phyloP scores from a whole-genome alignment of 441 rosid genomes.

The Melastoma candidum region DNA sequence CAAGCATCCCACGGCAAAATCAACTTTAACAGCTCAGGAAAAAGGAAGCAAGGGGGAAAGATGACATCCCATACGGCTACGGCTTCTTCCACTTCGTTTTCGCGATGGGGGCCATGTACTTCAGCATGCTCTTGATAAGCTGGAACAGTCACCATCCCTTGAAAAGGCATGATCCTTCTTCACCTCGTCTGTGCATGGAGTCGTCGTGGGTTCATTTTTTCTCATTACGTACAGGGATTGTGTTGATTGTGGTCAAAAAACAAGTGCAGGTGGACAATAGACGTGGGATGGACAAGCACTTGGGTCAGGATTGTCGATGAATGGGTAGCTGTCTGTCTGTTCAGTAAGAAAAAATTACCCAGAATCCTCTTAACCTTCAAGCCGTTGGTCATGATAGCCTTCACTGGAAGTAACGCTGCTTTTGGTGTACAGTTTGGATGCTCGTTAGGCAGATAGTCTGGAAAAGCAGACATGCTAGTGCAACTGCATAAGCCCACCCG shows the following conservation, averaged over 20 bases:
- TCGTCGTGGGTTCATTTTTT: neutral
- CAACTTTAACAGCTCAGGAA: constrained; percentile 40
- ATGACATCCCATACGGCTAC: constrained; percentile 81
- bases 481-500: constrained; percentile 21
- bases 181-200: neutral
- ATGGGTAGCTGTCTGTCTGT: constrained; percentile 95
- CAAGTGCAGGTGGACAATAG: constrained; percentile 85
- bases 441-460: constrained; percentile 62
- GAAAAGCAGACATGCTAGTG: constrained; percentile 37
- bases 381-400: too few species aligned
- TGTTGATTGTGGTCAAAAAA: too few species aligned
- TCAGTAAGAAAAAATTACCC: constrained; percentile 36
- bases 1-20: neutral
- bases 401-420: neutral
- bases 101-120: constrained; percentile 98
- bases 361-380: too few species aligned
- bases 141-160: constrained; percentile 90
- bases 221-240: neutral
- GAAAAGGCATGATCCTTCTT: constrained; percentile 36
- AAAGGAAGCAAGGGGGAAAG: constrained; percentile 29
- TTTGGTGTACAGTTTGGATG: constrained; percentile 75
- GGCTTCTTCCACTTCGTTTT: constrained; percentile 99
- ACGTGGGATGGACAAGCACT: constrained; percentile 97
- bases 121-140: constrained; percentile 88
- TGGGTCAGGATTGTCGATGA: constrained; percentile 92